These are phyloP conservation scores for Medicago arabica DNA, from an alignment of 306 rosid species.

Conservation along the genomic window DNA sequence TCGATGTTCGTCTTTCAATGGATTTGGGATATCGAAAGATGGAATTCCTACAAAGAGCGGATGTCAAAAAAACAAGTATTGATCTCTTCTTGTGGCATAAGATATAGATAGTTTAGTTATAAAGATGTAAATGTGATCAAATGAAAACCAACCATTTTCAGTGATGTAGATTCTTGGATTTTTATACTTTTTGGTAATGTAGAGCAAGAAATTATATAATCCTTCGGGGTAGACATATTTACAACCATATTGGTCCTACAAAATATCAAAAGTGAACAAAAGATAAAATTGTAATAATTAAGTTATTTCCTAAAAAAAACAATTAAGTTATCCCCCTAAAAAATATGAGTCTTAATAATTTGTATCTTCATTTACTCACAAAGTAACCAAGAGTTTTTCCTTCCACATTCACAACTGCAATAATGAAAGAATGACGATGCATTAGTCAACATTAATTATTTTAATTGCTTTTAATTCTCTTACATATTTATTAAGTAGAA, in stretches of 20 bases:
- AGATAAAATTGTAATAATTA: background rate
- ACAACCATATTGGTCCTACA: slow-evolving; percentile 1
- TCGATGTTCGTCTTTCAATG: background rate
- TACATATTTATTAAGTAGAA: no score
- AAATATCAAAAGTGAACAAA: background rate
- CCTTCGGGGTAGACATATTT: slow-evolving; percentile 37
- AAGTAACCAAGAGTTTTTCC: slow-evolving; percentile 42
- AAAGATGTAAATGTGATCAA: background rate
- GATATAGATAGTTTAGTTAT: background rate
- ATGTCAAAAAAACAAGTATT: background rate
- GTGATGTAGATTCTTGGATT: slow-evolving; percentile 42
- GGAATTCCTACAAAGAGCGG: background rate
- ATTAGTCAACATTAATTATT: background rate
- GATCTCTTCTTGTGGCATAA: background rate
- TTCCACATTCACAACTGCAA: slow-evolving; percentile 30
- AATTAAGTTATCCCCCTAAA: background rate
- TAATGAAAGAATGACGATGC: no score
- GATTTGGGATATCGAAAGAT: background rate
- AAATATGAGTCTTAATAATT: background rate
- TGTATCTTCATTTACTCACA: slow-evolving; percentile 34
- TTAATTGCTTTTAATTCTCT: no score
- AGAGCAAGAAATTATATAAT: slow-evolving; percentile 34
- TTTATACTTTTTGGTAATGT: slow-evolving; percentile 23
- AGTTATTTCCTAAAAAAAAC: background rate
- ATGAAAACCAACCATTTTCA: slow-evolving; percentile 45